Conservation (phyloP, 345 rosid species). For the Adansonia digitata region DNA sequence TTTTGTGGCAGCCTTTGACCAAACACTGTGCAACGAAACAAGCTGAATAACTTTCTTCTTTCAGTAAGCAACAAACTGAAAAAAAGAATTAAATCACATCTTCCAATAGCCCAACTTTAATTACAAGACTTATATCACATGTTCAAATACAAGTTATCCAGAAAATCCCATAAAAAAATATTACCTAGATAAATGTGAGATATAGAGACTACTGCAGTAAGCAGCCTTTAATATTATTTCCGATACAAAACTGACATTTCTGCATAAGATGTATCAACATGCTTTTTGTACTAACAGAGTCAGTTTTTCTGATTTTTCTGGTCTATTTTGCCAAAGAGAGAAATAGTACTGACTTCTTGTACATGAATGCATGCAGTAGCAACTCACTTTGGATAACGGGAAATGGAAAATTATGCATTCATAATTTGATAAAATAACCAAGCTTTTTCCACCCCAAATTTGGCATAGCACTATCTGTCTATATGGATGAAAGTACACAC, state of each 20-base stretch:
- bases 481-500: background rate
- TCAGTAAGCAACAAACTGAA: background rate
- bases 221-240: background rate
- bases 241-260: background rate
- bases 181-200: background rate
- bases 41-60: background rate
- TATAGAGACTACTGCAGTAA: too few relatives aligned
- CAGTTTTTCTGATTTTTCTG: background rate
- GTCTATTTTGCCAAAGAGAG: background rate
- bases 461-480: background rate
- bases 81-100: background rate
- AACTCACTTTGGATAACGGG: background rate
- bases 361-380: background rate
- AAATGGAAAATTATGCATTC: background rate
- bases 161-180: background rate
- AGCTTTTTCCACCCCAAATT: background rate
- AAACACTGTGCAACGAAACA: constrained; percentile 46
- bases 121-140: background rate
- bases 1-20: constrained; percentile 96
- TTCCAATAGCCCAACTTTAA: background rate
- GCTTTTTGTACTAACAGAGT: background rate
- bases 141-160: background rate
- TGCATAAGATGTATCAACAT: background rate
- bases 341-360: background rate
- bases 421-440: background rate